These are phyloP conservation scores for Plasmodium knowlesi DNA, from an alignment of 169 alveolate genomes.

Conservation along the genomic window DNA sequence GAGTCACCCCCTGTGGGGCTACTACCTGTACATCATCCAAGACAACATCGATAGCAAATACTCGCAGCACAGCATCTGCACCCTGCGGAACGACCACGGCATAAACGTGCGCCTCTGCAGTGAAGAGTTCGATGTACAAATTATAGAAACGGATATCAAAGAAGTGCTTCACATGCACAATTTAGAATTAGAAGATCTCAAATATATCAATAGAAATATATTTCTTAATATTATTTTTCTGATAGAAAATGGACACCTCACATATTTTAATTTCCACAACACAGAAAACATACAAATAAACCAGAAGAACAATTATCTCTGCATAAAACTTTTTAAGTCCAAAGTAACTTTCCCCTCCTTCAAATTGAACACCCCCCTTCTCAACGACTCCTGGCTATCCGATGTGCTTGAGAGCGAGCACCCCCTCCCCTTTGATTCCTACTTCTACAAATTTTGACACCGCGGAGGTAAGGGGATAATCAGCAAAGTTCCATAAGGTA, in stretches of 20 bases:
- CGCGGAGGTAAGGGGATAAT: neutral
- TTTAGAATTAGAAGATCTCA: conserved; percentile 16
- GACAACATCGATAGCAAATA: conserved; percentile 59
- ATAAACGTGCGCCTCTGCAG: conserved; percentile 19
- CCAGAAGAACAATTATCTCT: conserved; percentile 56
- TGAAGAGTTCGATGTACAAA: conserved; percentile 43
- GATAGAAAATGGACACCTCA: conserved; percentile 70
- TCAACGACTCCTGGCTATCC: conserved; percentile 62
- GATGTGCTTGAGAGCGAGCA: conserved; percentile 36
- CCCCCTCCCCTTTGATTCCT: conserved; percentile 27
- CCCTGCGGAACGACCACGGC: conserved; percentile 29
- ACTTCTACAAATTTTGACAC: conserved; percentile 45
- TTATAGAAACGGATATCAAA: conserved; percentile 31
- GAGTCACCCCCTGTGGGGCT: conserved; percentile 53
- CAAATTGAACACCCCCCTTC: conserved; percentile 28
- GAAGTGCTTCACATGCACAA: conserved; percentile 31
- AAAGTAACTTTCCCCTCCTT: conserved; percentile 58
- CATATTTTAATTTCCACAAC: conserved; percentile 41
- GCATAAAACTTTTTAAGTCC: conserved; percentile 25
- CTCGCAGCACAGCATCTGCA: conserved; percentile 14
- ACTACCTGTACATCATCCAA: conserved; percentile 52
- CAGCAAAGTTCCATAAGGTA: neutral
- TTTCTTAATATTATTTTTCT: conserved; percentile 50
- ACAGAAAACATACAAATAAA: conserved; percentile 35
- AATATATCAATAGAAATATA: conserved; percentile 14